Conservation (phyloP, 768 basidiomycete genomes). For the Asterophora lycoperdoides region DNA sequence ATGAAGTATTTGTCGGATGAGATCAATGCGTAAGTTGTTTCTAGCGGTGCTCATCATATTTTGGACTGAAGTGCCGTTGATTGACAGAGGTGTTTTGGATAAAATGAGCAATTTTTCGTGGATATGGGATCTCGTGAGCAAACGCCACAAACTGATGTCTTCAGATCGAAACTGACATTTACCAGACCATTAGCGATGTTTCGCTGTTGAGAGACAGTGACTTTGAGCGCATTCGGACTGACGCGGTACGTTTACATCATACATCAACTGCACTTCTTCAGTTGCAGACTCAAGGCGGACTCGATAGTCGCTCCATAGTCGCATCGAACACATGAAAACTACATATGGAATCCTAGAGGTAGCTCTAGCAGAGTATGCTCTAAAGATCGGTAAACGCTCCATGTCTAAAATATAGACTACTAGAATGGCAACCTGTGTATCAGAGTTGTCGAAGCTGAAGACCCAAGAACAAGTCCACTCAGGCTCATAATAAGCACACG, state of each 20-base stretch:
- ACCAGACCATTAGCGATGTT: not conserved
- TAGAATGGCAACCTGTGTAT: too few species aligned
- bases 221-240: not conserved
- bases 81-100: not conserved
- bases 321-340: not conserved
- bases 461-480: too few species aligned
- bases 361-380: not conserved
- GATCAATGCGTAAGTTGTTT: not conserved
- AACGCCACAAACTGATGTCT: not conserved
- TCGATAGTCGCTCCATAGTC: not conserved
- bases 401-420: too few species aligned
- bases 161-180: not conserved
- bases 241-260: not conserved
- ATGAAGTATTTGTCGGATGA: not conserved
- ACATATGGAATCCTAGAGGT: not conserved
- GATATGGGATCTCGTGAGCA: not conserved
- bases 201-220: not conserved
- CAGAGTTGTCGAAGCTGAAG: too few species aligned
- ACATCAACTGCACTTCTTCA: too few species aligned
- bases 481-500: too few species aligned
- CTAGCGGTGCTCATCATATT: not conserved
- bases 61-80: not conserved
- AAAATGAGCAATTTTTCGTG: not conserved
- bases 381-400: not conserved
- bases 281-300: not conserved